Base-by-base conservation (phyloP, 306 rosid species). In the Gleditsia sinensis region DNA sequence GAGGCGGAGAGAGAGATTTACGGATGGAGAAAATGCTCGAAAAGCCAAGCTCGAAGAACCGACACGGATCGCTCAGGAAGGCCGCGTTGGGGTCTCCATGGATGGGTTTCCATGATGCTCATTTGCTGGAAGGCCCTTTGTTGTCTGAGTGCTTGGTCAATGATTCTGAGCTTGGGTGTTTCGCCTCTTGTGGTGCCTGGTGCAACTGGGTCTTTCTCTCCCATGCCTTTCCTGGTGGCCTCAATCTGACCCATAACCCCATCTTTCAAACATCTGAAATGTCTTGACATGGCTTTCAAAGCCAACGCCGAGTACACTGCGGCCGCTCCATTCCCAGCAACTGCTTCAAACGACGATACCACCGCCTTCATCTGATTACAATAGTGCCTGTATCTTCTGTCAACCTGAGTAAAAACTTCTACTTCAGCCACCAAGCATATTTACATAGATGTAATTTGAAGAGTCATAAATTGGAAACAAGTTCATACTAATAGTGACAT, bases 71-170 rank as follows among this genome's bases (percentile, higher is more conserved):
- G 70, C 30, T 91, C 94, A 0, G 97, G 97, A 32, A 91, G 93
- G 79, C 97, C 97, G 20, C 97, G 90, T 54, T 91, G 94, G 71
- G 97, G 97, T 14, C 97, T 73, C 97, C 97, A 90, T 3, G 99
- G 99, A 69, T 95, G 99, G 9, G 75, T 87, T 66, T 95, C 99
- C 96, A 95, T 92, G 88, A 95, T 81, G 81, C 50, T 86, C 74
- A 92, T 90, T 77, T 95, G 99, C 32, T 95, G 99, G 33, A 90
- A 92, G 0, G 97, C 98, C 49, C 91, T 79, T 59, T 92, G 98
- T 74, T 92, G 97, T 20, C 98, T 81, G 0, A 95, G 71, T 9
- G 95, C 37, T 64, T 89, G 96, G 45, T 95, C 99, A 17, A 95
- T 86, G n/a, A 86, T 34, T 75, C 85, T 75, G 8, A 95, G 99